Conservation (phyloP, 2,329 filamentous ascomycete genomes). For the Aspergillus sp. region DNA sequence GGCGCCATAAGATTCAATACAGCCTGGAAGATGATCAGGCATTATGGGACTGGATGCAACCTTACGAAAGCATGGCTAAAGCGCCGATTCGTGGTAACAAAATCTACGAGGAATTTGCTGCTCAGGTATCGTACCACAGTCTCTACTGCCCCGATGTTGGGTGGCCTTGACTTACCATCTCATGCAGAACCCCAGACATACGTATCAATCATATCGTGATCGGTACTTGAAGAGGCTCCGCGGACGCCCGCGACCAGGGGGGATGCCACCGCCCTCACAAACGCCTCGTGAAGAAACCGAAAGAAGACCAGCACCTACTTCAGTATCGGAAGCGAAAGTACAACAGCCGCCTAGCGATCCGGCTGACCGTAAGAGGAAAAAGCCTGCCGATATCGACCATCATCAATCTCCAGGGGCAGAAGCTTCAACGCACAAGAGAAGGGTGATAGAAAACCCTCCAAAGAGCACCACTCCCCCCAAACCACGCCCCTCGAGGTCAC, state of each 20-base stretch:
- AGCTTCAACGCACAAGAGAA: neutral
- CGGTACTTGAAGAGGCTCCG: constrained; percentile 45
- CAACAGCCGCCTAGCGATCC: constrained; percentile 1
- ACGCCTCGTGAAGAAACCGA: neutral
- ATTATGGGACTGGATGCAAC: constrained; percentile 45
- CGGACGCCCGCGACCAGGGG: constrained; percentile 35
- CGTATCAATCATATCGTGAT: constrained; percentile 50
- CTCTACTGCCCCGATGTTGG: no score
- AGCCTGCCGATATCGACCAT: neutral
- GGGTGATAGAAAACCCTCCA: neutral
- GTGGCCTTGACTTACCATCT: constrained; percentile 4
- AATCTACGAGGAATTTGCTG: constrained; percentile 46
- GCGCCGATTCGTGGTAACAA: constrained; percentile 39
- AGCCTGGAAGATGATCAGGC: constrained; percentile 46
- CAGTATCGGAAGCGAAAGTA: neutral
- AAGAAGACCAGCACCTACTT: neutral
- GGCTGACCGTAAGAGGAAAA: neutral
- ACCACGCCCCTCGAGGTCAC: neutral
- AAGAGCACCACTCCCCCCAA: neutral
- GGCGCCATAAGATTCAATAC: constrained; percentile 33
- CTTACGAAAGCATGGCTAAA: constrained; percentile 29
- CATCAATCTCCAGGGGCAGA: neutral
- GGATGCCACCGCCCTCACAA: constrained; percentile 12
- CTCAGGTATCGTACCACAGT: constrained; percentile 27
- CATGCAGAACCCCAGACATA: constrained; percentile 42